phyloP scores from a whole-genome alignment of 2,329 filamentous ascomycete genomes.

The Paecilomyces sp. region DNA sequence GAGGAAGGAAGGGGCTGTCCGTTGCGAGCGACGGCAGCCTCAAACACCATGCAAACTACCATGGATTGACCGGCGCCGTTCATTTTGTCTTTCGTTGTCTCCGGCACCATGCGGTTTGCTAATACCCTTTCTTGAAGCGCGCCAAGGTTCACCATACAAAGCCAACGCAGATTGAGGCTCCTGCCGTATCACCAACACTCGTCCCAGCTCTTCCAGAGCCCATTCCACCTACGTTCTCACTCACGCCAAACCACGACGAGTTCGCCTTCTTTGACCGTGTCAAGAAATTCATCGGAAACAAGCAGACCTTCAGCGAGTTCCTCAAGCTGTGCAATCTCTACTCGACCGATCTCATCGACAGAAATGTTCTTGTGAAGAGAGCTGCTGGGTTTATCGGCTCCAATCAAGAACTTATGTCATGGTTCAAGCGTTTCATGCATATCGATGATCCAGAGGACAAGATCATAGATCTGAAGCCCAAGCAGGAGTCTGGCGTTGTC shows the following conservation, averaged over 20 bases:
- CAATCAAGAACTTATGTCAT: slow-evolving; percentile 80
- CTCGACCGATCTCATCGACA: slow-evolving; percentile 86
- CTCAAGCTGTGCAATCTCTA: slow-evolving; percentile 95
- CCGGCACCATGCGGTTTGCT: slow-evolving; percentile 4
- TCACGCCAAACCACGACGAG: slow-evolving; percentile 74
- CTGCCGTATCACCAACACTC: slow-evolving; percentile 73
- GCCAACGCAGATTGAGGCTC: slow-evolving; percentile 48
- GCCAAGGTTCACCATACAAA: slow-evolving; percentile 68
- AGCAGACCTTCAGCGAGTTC: slow-evolving; percentile 90
- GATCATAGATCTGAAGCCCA: slow-evolving; percentile 69
- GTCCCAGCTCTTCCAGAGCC: slow-evolving; percentile 85
- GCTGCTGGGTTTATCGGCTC: slow-evolving; percentile 79
- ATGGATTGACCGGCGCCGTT: not conserved
- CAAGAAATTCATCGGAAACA: slow-evolving; percentile 92
- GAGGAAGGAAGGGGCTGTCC: not conserved
- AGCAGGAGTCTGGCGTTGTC: slow-evolving; percentile 68
- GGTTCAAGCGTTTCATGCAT: slow-evolving; percentile 77
- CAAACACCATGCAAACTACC: not conserved
- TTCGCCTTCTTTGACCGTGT: slow-evolving; percentile 91
- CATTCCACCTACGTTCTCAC: slow-evolving; percentile 65
- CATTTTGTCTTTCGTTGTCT: not conserved
- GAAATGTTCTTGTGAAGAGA: slow-evolving; percentile 72
- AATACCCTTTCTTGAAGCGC: slow-evolving; percentile 48
- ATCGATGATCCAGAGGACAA: slow-evolving; percentile 68
- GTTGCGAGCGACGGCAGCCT: not conserved